A percentile compares a stretch with the other conserved stretches of the same genome.
Evolutionary conservation across 129 eudicot species (phyloP).

Genomic region (Glebionis coronaria): DNA sequence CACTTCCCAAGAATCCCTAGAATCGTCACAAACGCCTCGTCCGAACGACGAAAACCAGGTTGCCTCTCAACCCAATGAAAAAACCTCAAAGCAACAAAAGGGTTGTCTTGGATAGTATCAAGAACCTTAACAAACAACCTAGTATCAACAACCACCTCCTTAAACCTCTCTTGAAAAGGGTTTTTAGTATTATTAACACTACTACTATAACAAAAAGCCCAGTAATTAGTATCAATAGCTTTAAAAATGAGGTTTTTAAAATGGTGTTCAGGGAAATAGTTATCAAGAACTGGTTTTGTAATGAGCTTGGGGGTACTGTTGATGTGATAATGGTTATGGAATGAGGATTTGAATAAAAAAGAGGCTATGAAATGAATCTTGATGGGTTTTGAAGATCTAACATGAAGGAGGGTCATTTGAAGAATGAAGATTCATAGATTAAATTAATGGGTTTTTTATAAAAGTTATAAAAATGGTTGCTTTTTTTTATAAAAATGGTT

Average conservation of each 20-base stretch:
- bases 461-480: neutral
- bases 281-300: neutral
- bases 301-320: neutral
- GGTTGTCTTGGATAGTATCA: conserved; percentile 38
- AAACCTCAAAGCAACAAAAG: conserved; percentile 46
- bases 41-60: conserved; percentile 39
- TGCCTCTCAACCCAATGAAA: conserved; percentile 56
- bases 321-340: too few species aligned
- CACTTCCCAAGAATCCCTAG: conserved; percentile 50
- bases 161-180: conserved; percentile 25
- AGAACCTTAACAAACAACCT: conserved; percentile 49
- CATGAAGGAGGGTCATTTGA: conserved; percentile 70
- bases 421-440: neutral
- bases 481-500: neutral
- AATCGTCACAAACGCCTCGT: conserved; percentile 39
- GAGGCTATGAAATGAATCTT: conserved; percentile 40
- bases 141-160: conserved; percentile 40
- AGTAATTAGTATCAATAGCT: conserved; percentile 33
- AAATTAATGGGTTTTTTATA: neutral
- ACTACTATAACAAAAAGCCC: conserved; percentile 28
- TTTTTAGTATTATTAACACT: neutral
- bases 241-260: conserved; percentile 35
- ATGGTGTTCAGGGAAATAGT: conserved; percentile 22
- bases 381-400: conserved; percentile 45
- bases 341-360: conserved; percentile 32